phyloP scores from a whole-genome alignment of 2,329 filamentous ascomycete genomes.

The Cucurbitaria berberidis region DNA sequence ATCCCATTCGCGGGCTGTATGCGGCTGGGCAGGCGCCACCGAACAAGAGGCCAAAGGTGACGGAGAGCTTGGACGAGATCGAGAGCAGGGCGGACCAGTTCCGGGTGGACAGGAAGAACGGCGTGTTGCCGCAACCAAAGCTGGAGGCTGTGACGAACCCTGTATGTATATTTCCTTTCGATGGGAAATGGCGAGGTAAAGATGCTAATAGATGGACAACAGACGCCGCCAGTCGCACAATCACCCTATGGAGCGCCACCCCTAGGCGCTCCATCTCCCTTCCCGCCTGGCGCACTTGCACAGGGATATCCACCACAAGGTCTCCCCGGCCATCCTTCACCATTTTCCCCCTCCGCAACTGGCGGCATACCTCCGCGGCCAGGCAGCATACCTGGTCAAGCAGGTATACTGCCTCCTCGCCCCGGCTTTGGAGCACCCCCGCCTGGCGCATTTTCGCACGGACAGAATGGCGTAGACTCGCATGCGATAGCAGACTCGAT shows the following conservation, averaged over 20 bases:
- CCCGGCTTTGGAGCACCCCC: constrained; percentile 48
- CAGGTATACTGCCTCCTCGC: constrained; percentile 36
- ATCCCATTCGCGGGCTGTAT: constrained; percentile 66
- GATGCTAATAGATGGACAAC: constrained; percentile 21
- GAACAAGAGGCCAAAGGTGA: constrained; percentile 69
- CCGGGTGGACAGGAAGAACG: constrained; percentile 50
- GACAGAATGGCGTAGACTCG: constrained; percentile 20
- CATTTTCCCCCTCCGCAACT: constrained; percentile 36
- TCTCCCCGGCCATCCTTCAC: constrained; percentile 14
- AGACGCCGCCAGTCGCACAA: constrained; percentile 32
- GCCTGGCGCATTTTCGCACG: constrained; percentile 20
- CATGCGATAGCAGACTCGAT: constrained; percentile 50
- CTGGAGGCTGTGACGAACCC: constrained; percentile 44
- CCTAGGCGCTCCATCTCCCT: constrained; percentile 29
- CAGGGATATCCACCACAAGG: constrained; percentile 21
- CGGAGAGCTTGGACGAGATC: constrained; percentile 76
- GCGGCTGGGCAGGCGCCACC: constrained; percentile 48
- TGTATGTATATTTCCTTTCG: constrained; percentile 9
- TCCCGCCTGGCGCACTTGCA: constrained; percentile 34
- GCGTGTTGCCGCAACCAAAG: constrained; percentile 29
- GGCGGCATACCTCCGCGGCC: constrained; percentile 27
- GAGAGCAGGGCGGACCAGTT: constrained; percentile 74
- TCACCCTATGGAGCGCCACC: constrained; percentile 24
- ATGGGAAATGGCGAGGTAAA: not conserved
- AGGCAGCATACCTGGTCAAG: constrained; percentile 42